Evolutionary conservation across 352 stramenopile species (phyloP).

Genomic region (Elongisporangium anandrum): DNA sequence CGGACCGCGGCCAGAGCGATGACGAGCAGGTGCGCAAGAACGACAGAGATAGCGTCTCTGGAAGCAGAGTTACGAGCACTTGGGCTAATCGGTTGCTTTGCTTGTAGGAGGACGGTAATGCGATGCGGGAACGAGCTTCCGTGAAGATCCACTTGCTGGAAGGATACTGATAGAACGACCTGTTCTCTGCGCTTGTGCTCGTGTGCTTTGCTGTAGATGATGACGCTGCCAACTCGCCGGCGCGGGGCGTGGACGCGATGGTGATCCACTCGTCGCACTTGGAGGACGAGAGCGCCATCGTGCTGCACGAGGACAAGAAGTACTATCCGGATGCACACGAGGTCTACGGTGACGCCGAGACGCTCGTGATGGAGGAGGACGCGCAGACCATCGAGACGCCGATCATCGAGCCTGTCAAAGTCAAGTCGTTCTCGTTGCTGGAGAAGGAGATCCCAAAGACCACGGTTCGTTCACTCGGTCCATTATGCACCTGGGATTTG

Average conservation of each 20-base stretch:
- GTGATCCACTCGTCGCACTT: constrained; percentile 35
- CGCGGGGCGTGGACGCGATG: constrained; percentile 39
- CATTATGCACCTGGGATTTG: not conserved
- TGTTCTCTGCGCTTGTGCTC: not conserved
- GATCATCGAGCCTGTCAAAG: constrained; percentile 95
- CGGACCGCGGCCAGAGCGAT: constrained; percentile 30
- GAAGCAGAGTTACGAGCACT: too few species aligned
- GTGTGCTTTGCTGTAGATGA: not conserved
- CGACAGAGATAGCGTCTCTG: constrained; percentile 10
- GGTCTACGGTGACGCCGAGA: constrained; percentile 96
- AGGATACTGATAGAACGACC: not conserved
- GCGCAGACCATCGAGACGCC: constrained; percentile 97
- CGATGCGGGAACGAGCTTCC: not conserved
- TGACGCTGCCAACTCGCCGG: constrained; percentile 3
- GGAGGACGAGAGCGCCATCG: constrained; percentile 90
- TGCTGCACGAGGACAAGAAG: constrained; percentile 99
- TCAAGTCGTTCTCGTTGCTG: constrained; percentile 92
- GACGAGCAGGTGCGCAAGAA: constrained; percentile 24
- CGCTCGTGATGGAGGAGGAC: constrained; percentile 98
- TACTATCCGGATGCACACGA: constrained; percentile 98
- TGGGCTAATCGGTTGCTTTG: not conserved
- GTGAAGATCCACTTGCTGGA: not conserved
- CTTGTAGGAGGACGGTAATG: not conserved
- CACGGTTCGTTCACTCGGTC: constrained; percentile 13
- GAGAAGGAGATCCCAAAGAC: constrained; percentile 79